Evolutionary conservation across 2,329 filamentous ascomycete genomes (phyloP).

Genomic region (Colletotrichum camelliae): DNA sequence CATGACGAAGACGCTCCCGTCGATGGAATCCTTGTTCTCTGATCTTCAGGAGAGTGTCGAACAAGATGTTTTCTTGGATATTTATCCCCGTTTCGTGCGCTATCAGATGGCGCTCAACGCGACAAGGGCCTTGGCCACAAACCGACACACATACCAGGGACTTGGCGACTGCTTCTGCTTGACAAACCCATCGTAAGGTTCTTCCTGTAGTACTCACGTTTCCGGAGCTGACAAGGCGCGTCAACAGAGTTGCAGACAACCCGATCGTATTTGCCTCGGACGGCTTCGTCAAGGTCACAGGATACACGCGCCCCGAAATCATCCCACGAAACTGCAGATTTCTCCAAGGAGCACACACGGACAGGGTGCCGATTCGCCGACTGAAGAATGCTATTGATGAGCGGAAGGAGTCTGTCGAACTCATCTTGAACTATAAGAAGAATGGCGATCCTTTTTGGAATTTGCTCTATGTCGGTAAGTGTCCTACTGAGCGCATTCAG

Average conservation of each 20-base stretch:
- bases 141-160: slow-evolving; percentile 50
- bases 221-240: not conserved
- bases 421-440: slow-evolving; percentile 57
- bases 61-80: slow-evolving; percentile 45
- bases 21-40: slow-evolving; percentile 48
- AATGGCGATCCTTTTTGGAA: slow-evolving; percentile 63
- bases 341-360: slow-evolving; percentile 53
- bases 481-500: not conserved
- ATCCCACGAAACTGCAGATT: slow-evolving; percentile 57
- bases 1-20: slow-evolving; percentile 48
- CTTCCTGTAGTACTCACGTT: fast-evolving
- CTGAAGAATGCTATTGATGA: slow-evolving; percentile 46
- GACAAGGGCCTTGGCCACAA: slow-evolving; percentile 45
- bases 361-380: slow-evolving; percentile 43
- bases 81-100: slow-evolving; percentile 59
- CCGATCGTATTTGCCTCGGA: slow-evolving; percentile 56
- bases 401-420: slow-evolving; percentile 51
- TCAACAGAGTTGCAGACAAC: slow-evolving; percentile 42
- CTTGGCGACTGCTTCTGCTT: slow-evolving; percentile 65
- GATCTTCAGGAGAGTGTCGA: slow-evolving; percentile 51
- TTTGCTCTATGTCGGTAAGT: slow-evolving; percentile 54
- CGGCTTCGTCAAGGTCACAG: slow-evolving; percentile 56
- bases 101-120: slow-evolving; percentile 54
- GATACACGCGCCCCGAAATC: slow-evolving; percentile 51
- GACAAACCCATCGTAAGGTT: slow-evolving; percentile 47